A percentile compares a stretch with the other conserved stretches of the same genome.
Evolutionary conservation across 768 basidiomycete genomes (phyloP).

Genomic region (Boletellus emodensis): DNA sequence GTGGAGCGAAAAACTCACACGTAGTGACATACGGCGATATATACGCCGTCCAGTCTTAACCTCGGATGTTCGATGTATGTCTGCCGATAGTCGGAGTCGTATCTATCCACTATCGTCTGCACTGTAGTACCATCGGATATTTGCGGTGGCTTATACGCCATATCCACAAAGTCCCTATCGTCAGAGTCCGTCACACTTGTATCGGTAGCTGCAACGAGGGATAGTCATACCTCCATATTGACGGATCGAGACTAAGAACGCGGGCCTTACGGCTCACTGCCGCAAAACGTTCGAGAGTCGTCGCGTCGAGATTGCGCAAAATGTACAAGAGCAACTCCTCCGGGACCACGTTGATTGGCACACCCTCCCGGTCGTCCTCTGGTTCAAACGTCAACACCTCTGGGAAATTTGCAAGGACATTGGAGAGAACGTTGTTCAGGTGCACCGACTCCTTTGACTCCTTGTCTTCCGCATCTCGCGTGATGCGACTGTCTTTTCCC

Average conservation of each 20-base stretch:
- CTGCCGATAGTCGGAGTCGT: constrained; percentile 64
- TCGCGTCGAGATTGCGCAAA: constrained; percentile 61
- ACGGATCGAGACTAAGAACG: constrained; percentile 61
- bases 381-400: constrained; percentile 55
- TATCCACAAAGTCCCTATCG: constrained; percentile 56
- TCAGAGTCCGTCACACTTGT: constrained; percentile 7
- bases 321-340: constrained; percentile 72
- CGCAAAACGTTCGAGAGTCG: constrained; percentile 75
- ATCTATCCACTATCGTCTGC: constrained; percentile 46
- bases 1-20: constrained; percentile 45
- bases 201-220: background rate
- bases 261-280: constrained; percentile 70
- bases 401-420: constrained; percentile 48
- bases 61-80: constrained; percentile 83
- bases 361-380: constrained; percentile 58
- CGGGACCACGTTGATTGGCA: constrained; percentile 59
- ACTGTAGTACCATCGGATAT: constrained; percentile 52
- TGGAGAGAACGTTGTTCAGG: constrained; percentile 42
- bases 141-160: constrained; percentile 74
- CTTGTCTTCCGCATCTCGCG: constrained; percentile 47
- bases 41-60: constrained; percentile 81
- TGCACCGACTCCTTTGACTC: constrained; percentile 5
- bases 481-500: constrained; percentile 70
- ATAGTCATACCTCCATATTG: constrained; percentile 67
- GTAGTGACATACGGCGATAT: constrained; percentile 90